Percentiles rank a stretch among this genome's conserved stretches.
Evolutionary conservation across 257 asterid genomes (phyloP).

Genomic region (Solanum chiquidenum): DNA sequence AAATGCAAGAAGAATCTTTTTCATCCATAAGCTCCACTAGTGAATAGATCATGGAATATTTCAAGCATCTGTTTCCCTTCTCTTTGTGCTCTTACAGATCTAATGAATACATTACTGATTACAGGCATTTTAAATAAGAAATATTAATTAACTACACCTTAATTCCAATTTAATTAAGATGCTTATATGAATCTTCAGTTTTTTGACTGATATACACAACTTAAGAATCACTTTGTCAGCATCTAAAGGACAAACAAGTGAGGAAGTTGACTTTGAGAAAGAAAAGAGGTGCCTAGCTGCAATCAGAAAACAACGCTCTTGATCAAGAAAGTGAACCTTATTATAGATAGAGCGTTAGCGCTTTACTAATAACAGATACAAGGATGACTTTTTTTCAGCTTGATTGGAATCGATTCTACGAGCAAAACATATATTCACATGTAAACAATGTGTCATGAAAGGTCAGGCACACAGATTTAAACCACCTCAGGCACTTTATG

Average conservation of each 20-base stretch:
- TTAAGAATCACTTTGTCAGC: not conserved
- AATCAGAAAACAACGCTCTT: not conserved
- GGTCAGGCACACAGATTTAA: not conserved
- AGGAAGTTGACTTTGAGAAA: not conserved
- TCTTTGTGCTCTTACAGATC: not conserved
- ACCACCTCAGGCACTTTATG: not conserved
- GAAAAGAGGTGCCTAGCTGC: not conserved
- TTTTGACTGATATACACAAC: not conserved
- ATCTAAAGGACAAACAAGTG: not conserved
- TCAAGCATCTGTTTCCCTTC: not conserved
- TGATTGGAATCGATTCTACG: not conserved
- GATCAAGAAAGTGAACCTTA: not conserved
- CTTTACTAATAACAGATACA: not conserved
- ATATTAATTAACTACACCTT: not conserved
- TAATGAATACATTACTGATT: not conserved
- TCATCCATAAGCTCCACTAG: not conserved
- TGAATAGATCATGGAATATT: not conserved
- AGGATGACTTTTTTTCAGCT: not conserved
- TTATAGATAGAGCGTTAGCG: not conserved
- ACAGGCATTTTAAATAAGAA: not conserved
- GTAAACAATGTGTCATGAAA: not conserved
- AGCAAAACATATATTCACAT: not conserved
- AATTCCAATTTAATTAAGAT: not conserved
- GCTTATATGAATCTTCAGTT: not conserved
- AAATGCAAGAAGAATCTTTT: not conserved